A percentile compares a stretch with the other conserved stretches of the same genome.
phyloP scores from a whole-genome alignment of 2,329 filamentous ascomycete species.

The Pestalotiopsis sp. region DNA sequence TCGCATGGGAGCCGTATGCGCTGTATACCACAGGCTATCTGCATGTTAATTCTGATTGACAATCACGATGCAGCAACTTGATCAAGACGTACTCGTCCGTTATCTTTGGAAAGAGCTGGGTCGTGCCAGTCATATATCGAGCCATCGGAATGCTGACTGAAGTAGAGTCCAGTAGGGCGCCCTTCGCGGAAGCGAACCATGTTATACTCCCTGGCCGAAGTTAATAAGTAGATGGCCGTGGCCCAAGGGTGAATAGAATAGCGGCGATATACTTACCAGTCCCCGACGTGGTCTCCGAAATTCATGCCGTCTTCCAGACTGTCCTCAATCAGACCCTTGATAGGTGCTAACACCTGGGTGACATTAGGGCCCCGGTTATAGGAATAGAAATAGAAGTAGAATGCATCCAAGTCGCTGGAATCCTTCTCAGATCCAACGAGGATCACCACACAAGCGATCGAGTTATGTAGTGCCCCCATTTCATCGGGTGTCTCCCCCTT shows the following conservation, averaged over 20 bases:
- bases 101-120: background rate
- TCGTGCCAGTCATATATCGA: constrained; percentile 1
- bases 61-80: background rate
- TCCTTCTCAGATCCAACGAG: background rate
- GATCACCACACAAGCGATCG: constrained; percentile 7
- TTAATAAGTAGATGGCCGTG: background rate
- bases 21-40: constrained; percentile 6
- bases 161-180: constrained; percentile 2
- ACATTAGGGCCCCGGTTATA: constrained; percentile 3
- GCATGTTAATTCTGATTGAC: background rate
- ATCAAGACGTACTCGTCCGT: background rate
- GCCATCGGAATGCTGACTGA: constrained; percentile 4
- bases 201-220: background rate
- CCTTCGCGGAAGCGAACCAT: constrained; percentile 7
- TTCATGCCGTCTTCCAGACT: background rate
- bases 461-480: background rate
- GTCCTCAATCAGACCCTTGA: background rate
- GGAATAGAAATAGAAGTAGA: constrained; percentile 9
- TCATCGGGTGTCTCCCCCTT: constrained; percentile 4
- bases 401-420: background rate
- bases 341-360: constrained; percentile 1
- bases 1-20: constrained; percentile 6
- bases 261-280: constrained; percentile 1
- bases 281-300: constrained; percentile 7
- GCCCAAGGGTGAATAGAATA: background rate